Percentiles rank a stretch among this genome's conserved stretches.
These are phyloP conservation scores for Pseudonitzschia pungens DNA, from an alignment of 108 stramenopile species.

Conservation along the genomic window DNA sequence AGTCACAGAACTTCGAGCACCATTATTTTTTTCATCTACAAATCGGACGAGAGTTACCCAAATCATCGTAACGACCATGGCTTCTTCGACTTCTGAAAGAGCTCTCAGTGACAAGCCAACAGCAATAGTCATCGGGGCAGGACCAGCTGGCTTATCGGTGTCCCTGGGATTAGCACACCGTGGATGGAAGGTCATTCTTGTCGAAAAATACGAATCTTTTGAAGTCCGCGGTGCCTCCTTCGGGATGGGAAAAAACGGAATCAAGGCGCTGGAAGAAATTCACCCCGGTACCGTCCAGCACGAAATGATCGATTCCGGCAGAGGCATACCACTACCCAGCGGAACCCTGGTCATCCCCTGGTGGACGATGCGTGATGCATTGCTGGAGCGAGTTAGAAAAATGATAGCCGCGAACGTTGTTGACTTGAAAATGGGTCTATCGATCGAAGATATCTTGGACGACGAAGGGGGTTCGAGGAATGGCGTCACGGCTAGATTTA, in stretches of 20 bases:
- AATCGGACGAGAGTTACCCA: too few relatives aligned
- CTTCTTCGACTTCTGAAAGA: too few relatives aligned
- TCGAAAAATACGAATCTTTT: constrained; percentile 24
- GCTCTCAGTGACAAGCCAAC: too few relatives aligned
- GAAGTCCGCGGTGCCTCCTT: constrained; percentile 38
- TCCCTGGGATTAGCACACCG: too few relatives aligned
- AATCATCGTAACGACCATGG: too few relatives aligned
- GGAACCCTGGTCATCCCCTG: constrained; percentile 32
- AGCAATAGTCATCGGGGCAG: too few relatives aligned
- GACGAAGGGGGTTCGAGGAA: background rate
- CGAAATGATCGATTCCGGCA: constrained; percentile 12
- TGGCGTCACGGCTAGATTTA: too few relatives aligned
- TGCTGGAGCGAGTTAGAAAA: constrained; percentile 23
- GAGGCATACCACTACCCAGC: constrained; percentile 21
- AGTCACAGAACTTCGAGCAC: too few relatives aligned
- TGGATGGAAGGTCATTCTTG: constrained; percentile 3
- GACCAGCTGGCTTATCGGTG: too few relatives aligned
- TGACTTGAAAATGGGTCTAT: background rate
- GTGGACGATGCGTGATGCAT: constrained; percentile 33
- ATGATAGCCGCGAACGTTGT: background rate
- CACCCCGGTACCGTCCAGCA: background rate
- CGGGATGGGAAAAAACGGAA: constrained; percentile 30
- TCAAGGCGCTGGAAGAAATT: constrained; percentile 35
- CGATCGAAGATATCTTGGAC: background rate
- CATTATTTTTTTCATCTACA: too few relatives aligned